Conservation (phyloP, 495 filamentous ascomycete genomes). For the Penicillium pancosmium region DNA sequence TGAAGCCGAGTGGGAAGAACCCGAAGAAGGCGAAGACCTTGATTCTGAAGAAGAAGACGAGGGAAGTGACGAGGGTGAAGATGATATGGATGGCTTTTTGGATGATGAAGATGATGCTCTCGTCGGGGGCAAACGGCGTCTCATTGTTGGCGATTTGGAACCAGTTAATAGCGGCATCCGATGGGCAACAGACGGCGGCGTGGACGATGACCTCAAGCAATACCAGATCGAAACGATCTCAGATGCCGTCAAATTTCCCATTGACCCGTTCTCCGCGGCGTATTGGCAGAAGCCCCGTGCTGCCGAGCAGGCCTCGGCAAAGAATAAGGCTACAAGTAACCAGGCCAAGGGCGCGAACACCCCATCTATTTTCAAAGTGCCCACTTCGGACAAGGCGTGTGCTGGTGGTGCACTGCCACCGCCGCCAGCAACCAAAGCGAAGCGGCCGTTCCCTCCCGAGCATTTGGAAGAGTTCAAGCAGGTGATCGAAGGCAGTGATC, state of each 20-base stretch:
- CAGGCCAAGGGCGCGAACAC: constrained; percentile 17
- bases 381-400: constrained; percentile 10
- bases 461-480: constrained; percentile 72
- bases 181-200: constrained; percentile 67
- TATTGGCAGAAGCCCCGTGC: constrained; percentile 69
- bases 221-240: constrained; percentile 75
- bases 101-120: constrained; percentile 54
- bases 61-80: constrained; percentile 54
- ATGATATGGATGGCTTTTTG: constrained; percentile 58
- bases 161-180: constrained; percentile 77
- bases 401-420: constrained; percentile 15
- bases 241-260: constrained; percentile 55
- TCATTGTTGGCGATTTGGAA: constrained; percentile 69
- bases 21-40: constrained; percentile 78
- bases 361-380: constrained; percentile 31
- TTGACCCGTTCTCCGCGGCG: constrained; percentile 80
- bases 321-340: not conserved
- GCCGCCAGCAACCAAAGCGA: constrained; percentile 30
- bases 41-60: constrained; percentile 79
- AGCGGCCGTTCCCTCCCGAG: constrained; percentile 54
- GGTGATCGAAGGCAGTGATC: constrained; percentile 67
- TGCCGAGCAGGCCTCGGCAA: constrained; percentile 14
- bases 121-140: constrained; percentile 44
- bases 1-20: constrained; percentile 91
- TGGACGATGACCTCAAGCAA: constrained; percentile 46